Evolutionary conservation across 805 yeast species (phyloP).

Genomic region (Metschnikowia sp.): DNA sequence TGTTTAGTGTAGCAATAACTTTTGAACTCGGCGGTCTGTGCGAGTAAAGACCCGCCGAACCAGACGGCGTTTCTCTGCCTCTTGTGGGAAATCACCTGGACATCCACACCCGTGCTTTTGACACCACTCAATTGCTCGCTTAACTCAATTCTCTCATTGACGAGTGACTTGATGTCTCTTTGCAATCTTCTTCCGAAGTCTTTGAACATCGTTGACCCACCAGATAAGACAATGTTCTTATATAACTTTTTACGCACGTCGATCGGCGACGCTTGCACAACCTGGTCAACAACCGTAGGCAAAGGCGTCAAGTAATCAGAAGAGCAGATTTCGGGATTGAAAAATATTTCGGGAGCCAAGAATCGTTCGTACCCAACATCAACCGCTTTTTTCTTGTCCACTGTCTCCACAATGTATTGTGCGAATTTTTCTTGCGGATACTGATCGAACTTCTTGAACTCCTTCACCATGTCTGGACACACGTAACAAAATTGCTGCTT

Average conservation of each 20-base stretch:
- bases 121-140: conserved; percentile 75
- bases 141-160: conserved; percentile 79
- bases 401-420: conserved; percentile 83
- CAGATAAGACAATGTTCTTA: conserved; percentile 91
- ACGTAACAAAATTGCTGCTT: conserved; percentile 97
- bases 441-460: conserved; percentile 89
- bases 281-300: conserved; percentile 94
- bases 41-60: conserved; percentile 97
- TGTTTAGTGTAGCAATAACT: conserved; percentile 95
- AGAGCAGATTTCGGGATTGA: conserved; percentile 95
- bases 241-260: conserved; percentile 97
- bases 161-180: conserved; percentile 85
- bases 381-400: conserved; percentile 61
- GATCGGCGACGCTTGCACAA: conserved; percentile 91
- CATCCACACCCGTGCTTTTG: conserved; percentile 91
- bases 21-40: conserved; percentile 95
- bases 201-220: conserved; percentile 98
- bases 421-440: conserved; percentile 88
- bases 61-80: conserved; percentile 98
- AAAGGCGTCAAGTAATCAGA: conserved; percentile 94
- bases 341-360: conserved; percentile 98
- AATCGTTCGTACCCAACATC: conserved; percentile 98
- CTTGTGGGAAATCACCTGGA: conserved; percentile 94
- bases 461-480: conserved; percentile 96
- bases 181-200: conserved; percentile 97